A percentile compares a stretch with the other conserved stretches of the same genome.
Conservation (phyloP, 176 grass and related monocot species). For the Oryza rufipogon region DNA sequence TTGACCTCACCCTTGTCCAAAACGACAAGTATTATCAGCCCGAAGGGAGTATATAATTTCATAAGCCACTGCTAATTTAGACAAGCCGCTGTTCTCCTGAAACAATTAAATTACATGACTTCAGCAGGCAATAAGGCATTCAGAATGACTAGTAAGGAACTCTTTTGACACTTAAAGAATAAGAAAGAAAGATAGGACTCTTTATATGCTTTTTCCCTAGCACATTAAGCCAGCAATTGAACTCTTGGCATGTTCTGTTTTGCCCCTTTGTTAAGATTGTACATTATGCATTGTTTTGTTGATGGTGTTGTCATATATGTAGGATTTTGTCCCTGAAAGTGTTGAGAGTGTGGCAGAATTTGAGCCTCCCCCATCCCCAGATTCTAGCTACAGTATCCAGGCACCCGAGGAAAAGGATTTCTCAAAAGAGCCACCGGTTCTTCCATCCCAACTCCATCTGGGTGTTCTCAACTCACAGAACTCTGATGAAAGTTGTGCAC, state of each 20-base stretch:
- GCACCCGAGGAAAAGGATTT: slow-evolving; percentile 82
- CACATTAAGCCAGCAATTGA: slow-evolving; percentile 11
- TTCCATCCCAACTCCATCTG: slow-evolving; percentile 78
- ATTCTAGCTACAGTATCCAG: slow-evolving; percentile 77
- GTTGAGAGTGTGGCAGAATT: slow-evolving; percentile 85
- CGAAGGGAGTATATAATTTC: not conserved
- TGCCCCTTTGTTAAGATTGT: not conserved
- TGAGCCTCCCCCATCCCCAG: slow-evolving; percentile 72
- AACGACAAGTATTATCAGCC: no score
- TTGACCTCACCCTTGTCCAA: no score
- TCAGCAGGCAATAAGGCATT: not conserved
- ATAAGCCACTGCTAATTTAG: not conserved
- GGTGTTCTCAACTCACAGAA: slow-evolving; percentile 76
- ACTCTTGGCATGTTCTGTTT: not conserved
- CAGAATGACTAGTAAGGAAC: slow-evolving; percentile 6
- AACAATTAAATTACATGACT: not conserved
- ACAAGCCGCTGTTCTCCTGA: not conserved
- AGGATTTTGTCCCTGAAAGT: slow-evolving; percentile 96
- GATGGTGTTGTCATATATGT: slow-evolving; percentile 31
- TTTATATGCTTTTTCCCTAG: not conserved
- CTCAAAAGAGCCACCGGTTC: slow-evolving; percentile 82
- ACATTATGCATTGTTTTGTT: not conserved
- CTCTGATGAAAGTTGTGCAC: slow-evolving; percentile 62
- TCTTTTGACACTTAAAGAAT: not conserved
- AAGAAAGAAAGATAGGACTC: not conserved